Conservation (phyloP, 192 early-diverging fungal genomes). For the Podila minutissima region DNA sequence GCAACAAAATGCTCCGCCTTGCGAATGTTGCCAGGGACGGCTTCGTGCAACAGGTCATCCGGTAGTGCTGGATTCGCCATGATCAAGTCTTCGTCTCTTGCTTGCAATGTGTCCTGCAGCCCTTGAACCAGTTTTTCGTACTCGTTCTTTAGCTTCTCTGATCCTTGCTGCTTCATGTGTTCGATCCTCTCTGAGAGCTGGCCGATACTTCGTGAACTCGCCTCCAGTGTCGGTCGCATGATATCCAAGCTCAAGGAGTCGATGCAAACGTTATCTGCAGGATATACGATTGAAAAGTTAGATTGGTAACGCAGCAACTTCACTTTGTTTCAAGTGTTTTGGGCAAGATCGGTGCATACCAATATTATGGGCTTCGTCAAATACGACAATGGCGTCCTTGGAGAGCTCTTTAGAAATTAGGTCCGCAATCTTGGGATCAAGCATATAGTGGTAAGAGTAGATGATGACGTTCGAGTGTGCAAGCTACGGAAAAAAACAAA, state of each 20-base stretch:
- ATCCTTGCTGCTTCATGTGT: slow-evolving; percentile 87
- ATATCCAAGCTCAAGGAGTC: slow-evolving; percentile 97
- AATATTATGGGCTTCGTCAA: slow-evolving; percentile 99
- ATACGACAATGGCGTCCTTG: slow-evolving; percentile 96
- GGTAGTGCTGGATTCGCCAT: slow-evolving; percentile 97
- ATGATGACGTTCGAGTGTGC: slow-evolving; percentile 95
- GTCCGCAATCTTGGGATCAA: slow-evolving; percentile 99
- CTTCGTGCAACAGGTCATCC: slow-evolving; percentile 91
- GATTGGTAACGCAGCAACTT: too few species aligned
- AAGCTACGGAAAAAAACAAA: slow-evolving; percentile 57
- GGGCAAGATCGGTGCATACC: slow-evolving; percentile 56
- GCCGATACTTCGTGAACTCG: slow-evolving; percentile 83
- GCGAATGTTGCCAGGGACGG: slow-evolving; percentile 97
- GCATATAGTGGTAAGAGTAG: slow-evolving; percentile 98
- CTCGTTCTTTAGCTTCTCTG: slow-evolving; percentile 89
- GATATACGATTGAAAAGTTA: too few species aligned
- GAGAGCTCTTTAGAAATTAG: slow-evolving; percentile 95
- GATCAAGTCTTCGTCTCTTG: slow-evolving; percentile 85
- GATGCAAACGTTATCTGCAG: slow-evolving; percentile 96
- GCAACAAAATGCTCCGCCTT: slow-evolving; percentile 98
- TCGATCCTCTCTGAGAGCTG: slow-evolving; percentile 77
- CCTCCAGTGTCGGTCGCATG: slow-evolving; percentile 88
- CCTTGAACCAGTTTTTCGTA: slow-evolving; percentile 92
- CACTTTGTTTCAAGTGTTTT: not conserved
- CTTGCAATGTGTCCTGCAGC: slow-evolving; percentile 74